These are phyloP conservation scores for Linum lewisii DNA, from an alignment of 345 rosid genomes.

Conservation along the genomic window DNA sequence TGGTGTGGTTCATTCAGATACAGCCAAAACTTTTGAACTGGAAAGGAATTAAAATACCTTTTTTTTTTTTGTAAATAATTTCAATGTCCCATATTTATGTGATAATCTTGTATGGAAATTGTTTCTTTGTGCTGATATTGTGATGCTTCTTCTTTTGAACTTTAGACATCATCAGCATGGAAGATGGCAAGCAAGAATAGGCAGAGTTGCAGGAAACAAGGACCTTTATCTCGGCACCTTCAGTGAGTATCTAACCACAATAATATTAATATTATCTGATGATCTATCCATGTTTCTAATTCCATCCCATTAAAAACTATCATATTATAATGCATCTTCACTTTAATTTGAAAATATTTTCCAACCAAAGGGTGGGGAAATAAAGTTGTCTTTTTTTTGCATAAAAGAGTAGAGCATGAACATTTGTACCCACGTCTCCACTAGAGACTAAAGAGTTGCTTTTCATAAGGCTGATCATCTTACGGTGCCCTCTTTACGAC, in stretches of 20 bases:
- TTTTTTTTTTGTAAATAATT: no score
- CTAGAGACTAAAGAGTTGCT: constrained; percentile 18
- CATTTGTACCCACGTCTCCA: constrained; percentile 21
- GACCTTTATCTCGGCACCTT: constrained; percentile 86
- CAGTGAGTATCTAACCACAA: constrained; percentile 50
- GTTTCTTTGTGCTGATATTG: neutral
- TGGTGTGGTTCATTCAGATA: neutral
- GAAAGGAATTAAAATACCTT: neutral
- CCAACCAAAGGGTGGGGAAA: no score
- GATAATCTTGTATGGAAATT: neutral
- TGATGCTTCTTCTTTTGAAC: neutral
- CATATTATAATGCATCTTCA: no score
- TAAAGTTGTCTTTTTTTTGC: no score
- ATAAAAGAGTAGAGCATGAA: no score
- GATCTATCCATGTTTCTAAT: neutral
- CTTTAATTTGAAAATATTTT: constrained; percentile 10
- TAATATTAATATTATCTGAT: no score
- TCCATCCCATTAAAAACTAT: constrained; percentile 6
- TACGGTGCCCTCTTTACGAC: no score
- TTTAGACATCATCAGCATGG: constrained; percentile 80
- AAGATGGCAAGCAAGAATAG: constrained; percentile 85
- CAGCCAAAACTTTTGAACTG: neutral
- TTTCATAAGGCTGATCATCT: constrained; percentile 20
- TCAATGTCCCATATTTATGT: no score
- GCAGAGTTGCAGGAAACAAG: constrained; percentile 82